These are phyloP conservation scores for Bolboschoenus planiculmis DNA, from an alignment of 176 grass and related monocot genomes.

Conservation along the genomic window DNA sequence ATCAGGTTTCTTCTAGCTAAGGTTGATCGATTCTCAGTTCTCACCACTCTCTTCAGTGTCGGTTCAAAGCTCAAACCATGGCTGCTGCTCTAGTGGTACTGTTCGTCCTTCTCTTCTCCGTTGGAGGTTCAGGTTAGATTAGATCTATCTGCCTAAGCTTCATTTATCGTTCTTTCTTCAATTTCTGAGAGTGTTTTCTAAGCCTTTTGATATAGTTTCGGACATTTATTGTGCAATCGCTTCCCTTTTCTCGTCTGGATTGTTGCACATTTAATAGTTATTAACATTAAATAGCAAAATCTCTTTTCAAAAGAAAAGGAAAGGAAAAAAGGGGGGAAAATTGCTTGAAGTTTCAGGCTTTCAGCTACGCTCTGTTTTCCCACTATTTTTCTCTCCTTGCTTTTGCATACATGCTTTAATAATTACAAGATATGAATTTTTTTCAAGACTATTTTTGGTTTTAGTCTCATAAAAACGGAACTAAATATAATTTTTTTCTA, in stretches of 20 bases:
- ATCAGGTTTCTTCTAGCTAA: too few species aligned
- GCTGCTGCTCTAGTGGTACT: constrained; percentile 26
- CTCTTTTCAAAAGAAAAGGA: background rate
- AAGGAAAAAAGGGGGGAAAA: background rate
- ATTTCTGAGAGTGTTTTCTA: background rate
- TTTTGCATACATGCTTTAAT: background rate
- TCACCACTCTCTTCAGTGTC: background rate
- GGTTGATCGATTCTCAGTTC: too few species aligned
- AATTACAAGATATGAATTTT: background rate
- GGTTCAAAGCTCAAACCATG: background rate
- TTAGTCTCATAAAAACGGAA: background rate
- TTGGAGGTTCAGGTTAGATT: constrained; percentile 52
- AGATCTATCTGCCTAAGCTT: constrained; percentile 8
- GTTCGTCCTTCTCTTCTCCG: constrained; percentile 36
- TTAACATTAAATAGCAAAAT: background rate
- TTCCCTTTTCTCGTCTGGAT: background rate
- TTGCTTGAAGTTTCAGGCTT: background rate
- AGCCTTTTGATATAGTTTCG: background rate
- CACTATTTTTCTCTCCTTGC: background rate
- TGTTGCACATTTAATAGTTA: background rate
- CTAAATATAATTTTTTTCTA: background rate
- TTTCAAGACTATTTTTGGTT: background rate
- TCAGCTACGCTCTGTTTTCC: background rate
- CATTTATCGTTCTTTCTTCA: constrained; percentile 12
- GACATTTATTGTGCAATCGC: background rate